Base-by-base conservation (phyloP, 768 basidiomycete genomes). In the Leccinellum albellum region DNA sequence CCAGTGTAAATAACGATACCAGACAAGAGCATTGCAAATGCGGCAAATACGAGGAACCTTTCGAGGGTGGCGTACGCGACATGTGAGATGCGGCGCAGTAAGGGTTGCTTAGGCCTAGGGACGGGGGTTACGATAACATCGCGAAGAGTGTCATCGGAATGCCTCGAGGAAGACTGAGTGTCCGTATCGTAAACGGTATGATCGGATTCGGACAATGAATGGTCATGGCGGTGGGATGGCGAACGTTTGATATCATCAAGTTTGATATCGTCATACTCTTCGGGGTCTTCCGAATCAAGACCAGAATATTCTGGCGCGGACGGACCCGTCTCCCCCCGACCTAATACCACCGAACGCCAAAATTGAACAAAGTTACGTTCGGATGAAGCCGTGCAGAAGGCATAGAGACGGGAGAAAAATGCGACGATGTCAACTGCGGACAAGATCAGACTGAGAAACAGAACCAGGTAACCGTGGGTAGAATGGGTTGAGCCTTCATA, bases 1-100 rank as follows among this genome's bases (percentile, higher is more conserved):
- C 94, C 95, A 1, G 91, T 88, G 70, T 96, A 98, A 8, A 86
- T 77, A 12, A 87, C 83, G 31, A 93, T 78, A 0, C 95, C 95
- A 1, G 82, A 79, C 26, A 91, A 60, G 14, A 86, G 58, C 65
- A 86, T 80, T 26, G 76, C 80, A 51, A 88, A 87, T 3, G 82
- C 95, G 14, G 87, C 84, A 50, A 93, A 74, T 14, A 97, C 80
- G 10, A 94, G 78, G 12, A 66, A 64, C 35, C 88, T 75, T 68
- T 94, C 88, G 14, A 81, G 54, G 5, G 81, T 77, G 3, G 78
- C 78, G 55, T 87, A 88, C 3, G 69, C 70, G 7, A 63, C 72
- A n/a, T 71, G 72, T 20, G 79, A 79, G n/a, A 85, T 64, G 40
- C 78, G 78, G 29, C 62, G 68, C 12, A 79, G 53, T 3, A 78